Percentiles rank a stretch among this genome's conserved stretches.
Conservation (phyloP, 2,329 filamentous ascomycete genomes). For the Fusarium nodosum region DNA sequence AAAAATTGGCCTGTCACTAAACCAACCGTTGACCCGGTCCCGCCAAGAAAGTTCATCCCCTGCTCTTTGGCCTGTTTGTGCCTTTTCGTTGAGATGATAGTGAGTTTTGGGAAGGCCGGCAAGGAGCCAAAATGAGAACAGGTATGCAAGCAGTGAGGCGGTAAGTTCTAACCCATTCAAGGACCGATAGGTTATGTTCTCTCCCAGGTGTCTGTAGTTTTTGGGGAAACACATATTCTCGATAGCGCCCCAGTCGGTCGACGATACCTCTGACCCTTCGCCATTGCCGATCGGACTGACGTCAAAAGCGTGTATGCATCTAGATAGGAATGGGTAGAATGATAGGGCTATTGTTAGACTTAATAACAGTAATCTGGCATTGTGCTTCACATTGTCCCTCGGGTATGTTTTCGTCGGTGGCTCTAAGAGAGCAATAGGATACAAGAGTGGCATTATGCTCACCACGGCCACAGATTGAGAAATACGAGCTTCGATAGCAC, state of each 20-base stretch:
- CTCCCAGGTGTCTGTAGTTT: conserved; percentile 4
- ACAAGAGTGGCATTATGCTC: conserved; percentile 45
- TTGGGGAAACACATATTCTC: conserved; percentile 29
- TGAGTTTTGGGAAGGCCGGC: conserved; percentile 16
- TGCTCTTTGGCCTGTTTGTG: not conserved
- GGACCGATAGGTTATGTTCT: conserved; percentile 14
- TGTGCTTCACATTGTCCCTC: conserved; percentile 15
- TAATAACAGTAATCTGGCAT: conserved; percentile 25
- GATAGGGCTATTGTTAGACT: conserved; percentile 30
- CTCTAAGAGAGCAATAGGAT: conserved; percentile 37
- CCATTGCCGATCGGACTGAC: conserved; percentile 29
- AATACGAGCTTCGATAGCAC: conserved; percentile 45
- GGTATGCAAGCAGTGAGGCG: conserved; percentile 20
- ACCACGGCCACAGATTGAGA: conserved; percentile 40
- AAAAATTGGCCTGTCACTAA: conserved; percentile 1
- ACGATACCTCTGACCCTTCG: conserved; percentile 16
- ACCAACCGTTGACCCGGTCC: conserved; percentile 10
- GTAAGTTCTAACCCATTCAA: conserved; percentile 20
- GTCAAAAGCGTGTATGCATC: conserved; percentile 43
- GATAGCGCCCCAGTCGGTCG: conserved; percentile 15
- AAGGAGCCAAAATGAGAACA: conserved; percentile 33
- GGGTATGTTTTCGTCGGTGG: not conserved
- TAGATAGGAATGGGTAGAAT: conserved; percentile 47
- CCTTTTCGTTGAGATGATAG: not conserved
- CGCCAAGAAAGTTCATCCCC: not conserved